Evolutionary conservation across 768 basidiomycete genomes (phyloP), one percentile per base, ranked within the genome.

Genomic region (Trametes sanguinea): DNA sequence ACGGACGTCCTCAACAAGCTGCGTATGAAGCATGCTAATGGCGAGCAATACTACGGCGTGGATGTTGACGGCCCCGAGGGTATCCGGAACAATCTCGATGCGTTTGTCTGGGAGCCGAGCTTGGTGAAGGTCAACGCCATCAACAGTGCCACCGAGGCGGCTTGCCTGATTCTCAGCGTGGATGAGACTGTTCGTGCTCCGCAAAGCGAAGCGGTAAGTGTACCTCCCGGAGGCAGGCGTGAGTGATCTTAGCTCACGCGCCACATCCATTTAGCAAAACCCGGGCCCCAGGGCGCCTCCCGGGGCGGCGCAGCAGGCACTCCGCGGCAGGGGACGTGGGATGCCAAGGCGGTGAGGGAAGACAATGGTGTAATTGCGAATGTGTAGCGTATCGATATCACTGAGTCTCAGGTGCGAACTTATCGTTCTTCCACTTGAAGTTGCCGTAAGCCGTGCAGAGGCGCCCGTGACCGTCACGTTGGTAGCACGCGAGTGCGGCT

Each of bases 61-160:
- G 95, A 97, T 67, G 94, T 99, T 30, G 95, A 98, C 57, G 90
- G 90, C 11, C 76, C 81, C 3, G 89, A 92, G 32, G 93, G 94
- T 17, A 92, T 98, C 30, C 87, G 93, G 57, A 87, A 99, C 76
- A 99, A 98, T 76, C 88, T 98, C 88, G 93, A 94, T 54, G 90
- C 92, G 47, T 99, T 98, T 71, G 96, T 99, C 7, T 98, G 97
- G 96, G 97, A 98, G 73, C 96, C 97, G 14, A 90, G 90, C 65
- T 80, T 98, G 61, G 92, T 98, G 70, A 99, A 98, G 78, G 77
- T 87, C 48, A 99, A 99, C 71, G 97, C 97, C 27, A 88, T 99
- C 70, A 89, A 87, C 74, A 96, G 95, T 71, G 97, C 97, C 5
- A 83, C 92, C 9, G 97, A 99, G 76, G 97, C 97, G 9, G 96